A percentile compares a stretch with the other conserved stretches of the same genome.
phyloP scores from a whole-genome alignment of 805 yeast species.

The Candida rishiriensis region DNA sequence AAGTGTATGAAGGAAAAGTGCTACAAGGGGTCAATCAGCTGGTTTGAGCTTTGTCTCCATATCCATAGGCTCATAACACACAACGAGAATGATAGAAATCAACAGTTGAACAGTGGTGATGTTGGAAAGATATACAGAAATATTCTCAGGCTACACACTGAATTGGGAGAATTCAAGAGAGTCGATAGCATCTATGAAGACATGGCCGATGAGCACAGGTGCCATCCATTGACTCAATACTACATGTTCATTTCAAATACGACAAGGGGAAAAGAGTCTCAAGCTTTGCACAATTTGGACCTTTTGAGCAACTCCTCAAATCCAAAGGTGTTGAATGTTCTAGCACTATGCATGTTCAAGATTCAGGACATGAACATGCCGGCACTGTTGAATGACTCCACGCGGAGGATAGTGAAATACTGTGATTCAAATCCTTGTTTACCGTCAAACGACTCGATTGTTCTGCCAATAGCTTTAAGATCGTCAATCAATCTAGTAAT shows the following conservation, averaged over 20 bases:
- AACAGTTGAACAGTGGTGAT: conserved; percentile 25
- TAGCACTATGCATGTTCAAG: conserved; percentile 30
- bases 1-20: conserved; percentile 21
- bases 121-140: conserved; percentile 35
- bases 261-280: conserved; percentile 6
- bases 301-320: conserved; percentile 1
- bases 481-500: conserved; percentile 10
- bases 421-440: not conserved
- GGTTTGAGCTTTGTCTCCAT: conserved; percentile 15
- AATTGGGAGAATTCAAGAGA: conserved; percentile 15
- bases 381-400: conserved; percentile 1
- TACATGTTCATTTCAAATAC: conserved; percentile 25
- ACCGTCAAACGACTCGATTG: not conserved
- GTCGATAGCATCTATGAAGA: conserved; percentile 19
- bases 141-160: conserved; percentile 27
- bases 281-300: conserved; percentile 1
- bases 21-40: conserved; percentile 5
- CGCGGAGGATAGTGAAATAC: conserved; percentile 3
- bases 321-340: conserved; percentile 6
- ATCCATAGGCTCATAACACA: conserved; percentile 7
- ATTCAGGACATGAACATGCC: conserved; percentile 17
- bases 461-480: conserved; percentile 13
- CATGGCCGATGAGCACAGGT: conserved; percentile 22
- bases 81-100: conserved; percentile 1
- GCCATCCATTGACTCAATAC: conserved; percentile 29